Conservation (phyloP, 257 asterid species). For the Nicotiana undulata region DNA sequence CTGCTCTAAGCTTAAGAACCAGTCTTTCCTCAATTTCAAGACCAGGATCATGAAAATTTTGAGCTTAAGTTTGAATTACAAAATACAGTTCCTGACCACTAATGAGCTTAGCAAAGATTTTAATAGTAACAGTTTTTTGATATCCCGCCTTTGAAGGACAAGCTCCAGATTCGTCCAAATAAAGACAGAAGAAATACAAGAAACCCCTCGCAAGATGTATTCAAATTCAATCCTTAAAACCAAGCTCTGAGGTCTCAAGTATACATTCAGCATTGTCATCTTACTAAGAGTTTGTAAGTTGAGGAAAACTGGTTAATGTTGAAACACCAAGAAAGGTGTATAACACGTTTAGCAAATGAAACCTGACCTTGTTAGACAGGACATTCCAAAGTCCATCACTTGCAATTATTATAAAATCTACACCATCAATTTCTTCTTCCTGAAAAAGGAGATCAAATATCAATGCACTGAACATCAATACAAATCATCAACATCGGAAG, state of each 20-base stretch:
- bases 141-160: background rate
- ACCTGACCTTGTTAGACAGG: slow-evolving; percentile 58
- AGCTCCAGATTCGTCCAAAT: background rate
- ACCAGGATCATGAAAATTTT: background rate
- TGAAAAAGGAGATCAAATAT: slow-evolving; percentile 13
- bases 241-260: background rate
- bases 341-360: background rate
- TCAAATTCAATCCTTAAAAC: background rate
- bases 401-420: slow-evolving; percentile 65
- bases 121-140: background rate
- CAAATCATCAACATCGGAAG: background rate
- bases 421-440: slow-evolving; percentile 67
- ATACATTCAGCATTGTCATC: background rate
- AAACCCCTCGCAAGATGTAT: background rate
- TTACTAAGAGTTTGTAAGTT: background rate
- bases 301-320: background rate
- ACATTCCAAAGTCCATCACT: slow-evolving; percentile 90
- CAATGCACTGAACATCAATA: background rate
- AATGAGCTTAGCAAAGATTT: background rate
- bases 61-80: background rate
- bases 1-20: background rate
- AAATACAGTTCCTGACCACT: background rate
- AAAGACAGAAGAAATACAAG: background rate
- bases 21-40: background rate
- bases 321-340: background rate